Evolutionary conservation across 129 eudicot genomes (phyloP), one percentile per base, ranked within the genome.

Genomic region (Artemisia annua): DNA sequence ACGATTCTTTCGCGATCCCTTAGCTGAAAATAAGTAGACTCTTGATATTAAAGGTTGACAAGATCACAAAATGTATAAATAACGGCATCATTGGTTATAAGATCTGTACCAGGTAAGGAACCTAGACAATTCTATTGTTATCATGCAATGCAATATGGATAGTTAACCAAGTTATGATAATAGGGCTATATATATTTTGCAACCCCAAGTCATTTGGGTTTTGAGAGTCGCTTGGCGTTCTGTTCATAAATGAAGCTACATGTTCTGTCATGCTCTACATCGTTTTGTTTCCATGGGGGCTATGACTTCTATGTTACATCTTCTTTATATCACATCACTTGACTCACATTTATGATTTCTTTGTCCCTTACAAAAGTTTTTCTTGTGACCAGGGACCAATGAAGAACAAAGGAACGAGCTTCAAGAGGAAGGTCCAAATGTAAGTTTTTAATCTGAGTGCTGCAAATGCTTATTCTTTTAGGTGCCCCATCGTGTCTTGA

Each of bases 351-450:
- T 20, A 20, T 20, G 22, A 20, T 20, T 20, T 20, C 22, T 20
- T 0, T 20, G 24, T 54, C 35, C 15, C 78, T 68, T 48, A 77
- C 72, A 35, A 67, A 59, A 49, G n/a, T 65, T 78, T 57, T 58
- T 7, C 16, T 22, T 71, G 39, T 80, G 67, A 35, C 17, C 87
- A 87, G 96, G 85, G 66, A 76, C 55, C 39, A 75, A 54, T 54
- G 75, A 62, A 59, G 87, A 77, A 71, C 48, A 82, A 58, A 59
- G 66, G 75, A 87, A 68, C 35, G 70, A 67, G 69, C 51, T 54
- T 80, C 80, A 69, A 51, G 89, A 57, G 69, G 82, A 73, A 57
- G 73, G 46, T 69, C 69, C 71, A 17, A 52, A 44, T 79, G 96
- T 89, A 79, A 86, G 91, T 73, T 75, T 60, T 24, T 30, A 71